Percentiles rank a stretch among this genome's conserved stretches.
phyloP scores from a whole-genome alignment of 164 flowering plant genomes.

The Umbellularia californica region DNA sequence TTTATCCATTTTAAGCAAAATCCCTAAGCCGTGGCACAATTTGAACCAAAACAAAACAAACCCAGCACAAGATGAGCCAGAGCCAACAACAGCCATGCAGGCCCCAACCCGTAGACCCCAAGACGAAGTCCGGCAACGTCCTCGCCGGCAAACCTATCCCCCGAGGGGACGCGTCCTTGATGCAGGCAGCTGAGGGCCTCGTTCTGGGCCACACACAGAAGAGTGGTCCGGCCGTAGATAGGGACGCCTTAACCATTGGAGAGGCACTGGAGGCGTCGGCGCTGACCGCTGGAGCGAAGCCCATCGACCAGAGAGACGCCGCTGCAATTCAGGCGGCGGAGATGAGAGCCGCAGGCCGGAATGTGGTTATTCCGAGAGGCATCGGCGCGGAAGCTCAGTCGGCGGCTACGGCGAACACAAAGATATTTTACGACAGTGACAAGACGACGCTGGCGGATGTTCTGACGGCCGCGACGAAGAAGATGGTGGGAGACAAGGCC shows the following conservation, averaged over 20 bases:
- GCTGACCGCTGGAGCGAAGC: conserved; percentile 46
- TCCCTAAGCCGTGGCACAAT: too few species aligned
- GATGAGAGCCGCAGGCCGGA: conserved; percentile 53
- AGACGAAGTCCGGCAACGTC: conserved; percentile 38
- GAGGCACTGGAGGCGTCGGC: conserved; percentile 66
- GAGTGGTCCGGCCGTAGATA: conserved; percentile 33
- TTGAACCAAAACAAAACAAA: too few species aligned
- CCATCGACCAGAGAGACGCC: conserved; percentile 54
- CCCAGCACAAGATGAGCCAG: conserved; percentile 39
- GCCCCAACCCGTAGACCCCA: conserved; percentile 6
- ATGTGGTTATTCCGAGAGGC: conserved; percentile 42
- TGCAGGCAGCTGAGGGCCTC: conserved; percentile 43
- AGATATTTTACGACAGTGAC: conserved; percentile 18
- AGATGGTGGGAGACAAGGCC: too few species aligned
- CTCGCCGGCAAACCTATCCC: conserved; percentile 34
- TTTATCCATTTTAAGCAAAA: too few species aligned
- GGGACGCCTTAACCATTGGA: too few species aligned
- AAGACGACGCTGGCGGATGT: conserved; percentile 56
- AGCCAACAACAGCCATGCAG: conserved; percentile 25
- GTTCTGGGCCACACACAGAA: conserved; percentile 38
- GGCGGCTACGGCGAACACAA: conserved; percentile 45
- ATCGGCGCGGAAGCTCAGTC: conserved; percentile 57
- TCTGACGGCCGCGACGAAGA: conserved; percentile 20
- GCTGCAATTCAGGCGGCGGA: conserved; percentile 73
- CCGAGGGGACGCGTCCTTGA: conserved; percentile 42